These are phyloP conservation scores for Gossypium anomalum DNA, from an alignment of 345 rosid genomes.

Conservation along the genomic window DNA sequence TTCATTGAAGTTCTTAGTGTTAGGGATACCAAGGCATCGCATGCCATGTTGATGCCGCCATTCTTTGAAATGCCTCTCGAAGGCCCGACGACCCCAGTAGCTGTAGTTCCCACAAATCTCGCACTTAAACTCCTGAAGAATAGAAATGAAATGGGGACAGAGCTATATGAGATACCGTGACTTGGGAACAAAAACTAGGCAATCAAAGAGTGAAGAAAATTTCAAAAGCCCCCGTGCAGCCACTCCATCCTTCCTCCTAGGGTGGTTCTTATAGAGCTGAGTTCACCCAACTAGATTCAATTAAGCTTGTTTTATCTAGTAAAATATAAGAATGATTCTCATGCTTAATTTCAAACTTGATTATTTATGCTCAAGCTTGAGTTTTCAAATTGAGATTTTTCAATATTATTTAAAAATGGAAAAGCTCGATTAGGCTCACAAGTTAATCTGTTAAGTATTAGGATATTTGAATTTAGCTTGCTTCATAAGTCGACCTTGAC, in stretches of 20 bases:
- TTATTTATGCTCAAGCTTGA: not conserved
- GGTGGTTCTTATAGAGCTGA: not conserved
- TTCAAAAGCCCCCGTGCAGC: not conserved
- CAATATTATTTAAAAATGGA: not conserved
- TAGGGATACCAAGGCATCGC: constrained; percentile 98
- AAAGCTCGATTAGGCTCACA: not conserved
- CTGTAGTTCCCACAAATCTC: constrained; percentile 95
- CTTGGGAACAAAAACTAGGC: not conserved
- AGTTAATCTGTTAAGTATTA: too few species aligned
- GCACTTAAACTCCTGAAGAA: constrained; percentile 77
- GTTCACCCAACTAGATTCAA: not conserved
- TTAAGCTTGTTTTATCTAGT: not conserved
- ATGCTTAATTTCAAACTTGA: not conserved
- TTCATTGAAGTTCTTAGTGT: constrained; percentile 97
- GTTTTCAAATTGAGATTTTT: not conserved
- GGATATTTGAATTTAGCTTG: too few species aligned
- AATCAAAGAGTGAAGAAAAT: not conserved
- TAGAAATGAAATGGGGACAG: not conserved
- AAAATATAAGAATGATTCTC: not conserved
- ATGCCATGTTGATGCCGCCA: constrained; percentile 99
- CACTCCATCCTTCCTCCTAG: not conserved
- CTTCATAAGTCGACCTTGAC: too few species aligned
- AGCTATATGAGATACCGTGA: not conserved
- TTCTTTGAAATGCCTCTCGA: constrained; percentile 97
- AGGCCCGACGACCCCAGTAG: constrained; percentile 98